phyloP scores from a whole-genome alignment of 352 stramenopile genomes.

The Pythium myriotylum region DNA sequence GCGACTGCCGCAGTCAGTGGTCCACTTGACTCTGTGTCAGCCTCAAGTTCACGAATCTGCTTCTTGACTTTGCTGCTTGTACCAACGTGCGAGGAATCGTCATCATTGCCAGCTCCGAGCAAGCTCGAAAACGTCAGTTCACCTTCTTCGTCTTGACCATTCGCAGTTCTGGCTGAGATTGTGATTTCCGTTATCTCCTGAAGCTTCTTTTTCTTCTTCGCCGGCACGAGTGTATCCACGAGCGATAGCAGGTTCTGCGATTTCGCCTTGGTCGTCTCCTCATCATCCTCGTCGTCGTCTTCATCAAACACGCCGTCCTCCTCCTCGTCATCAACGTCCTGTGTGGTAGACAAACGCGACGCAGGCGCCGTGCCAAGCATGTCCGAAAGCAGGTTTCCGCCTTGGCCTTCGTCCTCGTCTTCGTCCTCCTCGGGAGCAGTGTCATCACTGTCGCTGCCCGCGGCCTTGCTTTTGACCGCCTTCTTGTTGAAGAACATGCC shows the following conservation, averaged over 20 bases:
- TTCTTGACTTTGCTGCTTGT: slow-evolving; percentile 62
- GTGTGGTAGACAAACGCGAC: slow-evolving; percentile 52
- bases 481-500: slow-evolving; percentile 79
- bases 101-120: slow-evolving; percentile 35
- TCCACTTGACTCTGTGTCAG: slow-evolving; percentile 53
- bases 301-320: slow-evolving; percentile 29
- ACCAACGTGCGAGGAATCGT: slow-evolving; percentile 16
- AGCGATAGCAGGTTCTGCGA: slow-evolving; percentile 50
- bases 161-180: slow-evolving; percentile 31
- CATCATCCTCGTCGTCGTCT: slow-evolving; percentile 53
- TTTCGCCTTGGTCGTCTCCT: slow-evolving; percentile 36
- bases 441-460: slow-evolving; percentile 29
- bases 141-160: background rate
- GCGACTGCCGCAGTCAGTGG: slow-evolving; percentile 69
- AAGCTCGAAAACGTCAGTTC: slow-evolving; percentile 47
- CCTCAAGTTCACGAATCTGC: slow-evolving; percentile 72
- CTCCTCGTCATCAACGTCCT: slow-evolving; percentile 32
- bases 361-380: slow-evolving; percentile 65
- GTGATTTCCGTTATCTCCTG: slow-evolving; percentile 46
- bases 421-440: slow-evolving; percentile 15
- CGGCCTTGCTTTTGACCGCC: slow-evolving; percentile 23
- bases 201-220: slow-evolving; percentile 48
- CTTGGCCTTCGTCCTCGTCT: slow-evolving; percentile 46
- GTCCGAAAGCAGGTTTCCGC: slow-evolving; percentile 75
- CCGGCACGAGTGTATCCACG: slow-evolving; percentile 53